Evolutionary conservation across 2,329 filamentous ascomycete genomes (phyloP).

Genomic region (Colletotrichum cuscutae): DNA sequence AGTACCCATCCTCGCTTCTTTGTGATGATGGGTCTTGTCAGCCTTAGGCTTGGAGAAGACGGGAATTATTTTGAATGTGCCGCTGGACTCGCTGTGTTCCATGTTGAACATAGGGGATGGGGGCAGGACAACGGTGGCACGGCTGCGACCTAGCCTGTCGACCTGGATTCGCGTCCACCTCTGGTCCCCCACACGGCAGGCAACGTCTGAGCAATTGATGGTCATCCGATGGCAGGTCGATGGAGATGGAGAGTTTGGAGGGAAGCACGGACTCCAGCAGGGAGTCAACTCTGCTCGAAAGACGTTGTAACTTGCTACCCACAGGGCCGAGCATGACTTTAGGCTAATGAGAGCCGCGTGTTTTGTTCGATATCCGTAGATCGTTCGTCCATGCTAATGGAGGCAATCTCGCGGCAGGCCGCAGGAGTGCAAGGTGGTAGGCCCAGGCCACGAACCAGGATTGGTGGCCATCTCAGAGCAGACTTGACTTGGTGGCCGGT

Average conservation of each 20-base stretch:
- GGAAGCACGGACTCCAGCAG: slow-evolving; percentile 10
- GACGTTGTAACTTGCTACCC: not conserved
- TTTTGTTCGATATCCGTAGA: not conserved
- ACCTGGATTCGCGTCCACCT: slow-evolving; percentile 5
- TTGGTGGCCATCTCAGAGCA: not conserved
- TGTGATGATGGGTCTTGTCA: slow-evolving; percentile 20
- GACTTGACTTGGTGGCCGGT: not conserved
- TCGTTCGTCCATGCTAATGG: not conserved
- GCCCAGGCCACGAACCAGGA: not conserved
- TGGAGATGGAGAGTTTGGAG: not conserved
- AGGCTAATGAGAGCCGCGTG: slow-evolving; percentile 27
- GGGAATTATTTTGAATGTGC: not conserved
- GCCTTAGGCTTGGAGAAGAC: slow-evolving; percentile 27
- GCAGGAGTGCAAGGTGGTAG: not conserved
- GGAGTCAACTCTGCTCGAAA: slow-evolving; percentile 7
- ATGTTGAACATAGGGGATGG: not conserved
- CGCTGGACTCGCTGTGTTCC: not conserved
- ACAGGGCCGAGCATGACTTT: slow-evolving; percentile 9
- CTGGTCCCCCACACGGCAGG: slow-evolving; percentile 29
- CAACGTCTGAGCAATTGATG: slow-evolving; percentile 13
- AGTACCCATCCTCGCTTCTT: not conserved
- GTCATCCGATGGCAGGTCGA: slow-evolving; percentile 20
- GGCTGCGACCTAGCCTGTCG: slow-evolving; percentile 8
- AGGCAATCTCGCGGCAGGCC: not conserved
- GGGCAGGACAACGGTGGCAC: slow-evolving; percentile 5